Base-by-base conservation (phyloP, 1,284 basidiomycete genomes). In the Neonothopanus nambi region DNA sequence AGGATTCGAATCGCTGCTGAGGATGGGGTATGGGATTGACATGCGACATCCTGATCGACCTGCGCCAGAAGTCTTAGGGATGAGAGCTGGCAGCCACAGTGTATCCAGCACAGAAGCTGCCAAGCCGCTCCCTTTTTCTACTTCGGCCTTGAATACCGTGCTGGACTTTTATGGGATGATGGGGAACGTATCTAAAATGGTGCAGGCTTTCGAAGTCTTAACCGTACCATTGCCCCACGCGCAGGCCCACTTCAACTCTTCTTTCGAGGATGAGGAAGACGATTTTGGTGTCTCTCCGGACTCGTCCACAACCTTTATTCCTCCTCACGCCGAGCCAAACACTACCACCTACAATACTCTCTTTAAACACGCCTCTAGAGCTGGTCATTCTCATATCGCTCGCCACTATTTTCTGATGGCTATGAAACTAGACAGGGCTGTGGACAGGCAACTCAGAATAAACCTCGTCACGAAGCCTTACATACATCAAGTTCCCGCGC, bases 131-230 rank as follows among this genome's bases (percentile, higher is more conserved):
- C 80, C 77, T 1, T 82, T 90, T 61, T 83, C 85, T n/a, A 84
- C 83, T 13, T 67, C 79, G 8, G 79, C 84, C 1, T 76, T 91
- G 35, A 91, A 91, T 65, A 87, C 82, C 12, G 80, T 81, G 43
- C 69, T 91, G 56, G 85, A 90, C 56, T 77, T 82, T 61, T 75
- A 89, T 5, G 89, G 88, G 7, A 76, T 76, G 9, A 61, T 75
- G 13, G 76, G 80, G 9, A 68, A 84, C 53, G 66, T 87, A 46
- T 82, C 86, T 3, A 83, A 81, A 61, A 77, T 91, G 64, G 76
- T 91, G 2, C 80, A 84, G 60, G 75, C 82, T 0, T 92, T 91
- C 61, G 89, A 91, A 61, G 84, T 88, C 20, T 77, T 91, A 56
- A 88, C 88, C 0, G 77, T 80, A 42, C 87, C 87, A 12, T 75